Conservation (phyloP, 2,329 filamentous ascomycete genomes). For the Lecanicillium sp. region DNA sequence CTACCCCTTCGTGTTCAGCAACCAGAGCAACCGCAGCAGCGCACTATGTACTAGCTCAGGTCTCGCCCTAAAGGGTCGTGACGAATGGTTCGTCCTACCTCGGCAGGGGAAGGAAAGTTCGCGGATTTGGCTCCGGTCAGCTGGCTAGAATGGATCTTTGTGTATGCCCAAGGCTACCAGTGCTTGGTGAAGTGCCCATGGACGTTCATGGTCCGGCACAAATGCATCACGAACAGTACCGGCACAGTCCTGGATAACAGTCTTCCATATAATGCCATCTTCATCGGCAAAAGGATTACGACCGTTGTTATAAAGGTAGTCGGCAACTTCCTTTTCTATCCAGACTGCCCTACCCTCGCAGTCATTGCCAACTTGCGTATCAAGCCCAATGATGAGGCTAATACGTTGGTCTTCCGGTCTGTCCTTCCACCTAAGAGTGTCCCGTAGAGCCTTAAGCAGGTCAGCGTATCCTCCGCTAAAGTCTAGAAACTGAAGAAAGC, state of each 20-base stretch:
- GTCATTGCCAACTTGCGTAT: neutral
- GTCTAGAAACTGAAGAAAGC: slow-evolving; percentile 19
- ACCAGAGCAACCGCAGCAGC: too few species aligned
- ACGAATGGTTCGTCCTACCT: too few species aligned
- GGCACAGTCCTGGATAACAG: neutral
- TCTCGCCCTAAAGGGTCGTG: too few species aligned
- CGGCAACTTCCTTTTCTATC: neutral
- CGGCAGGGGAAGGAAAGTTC: too few species aligned
- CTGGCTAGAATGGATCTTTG: too few species aligned
- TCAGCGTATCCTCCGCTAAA: neutral
- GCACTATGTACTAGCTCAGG: too few species aligned
- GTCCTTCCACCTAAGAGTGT: neutral
- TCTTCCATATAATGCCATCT: neutral
- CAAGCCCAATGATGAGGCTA: neutral
- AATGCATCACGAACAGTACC: slow-evolving; percentile 1
- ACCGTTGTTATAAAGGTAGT: neutral
- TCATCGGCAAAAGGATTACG: neutral
- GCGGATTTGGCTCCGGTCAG: too few species aligned
- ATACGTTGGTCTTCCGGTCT: neutral
- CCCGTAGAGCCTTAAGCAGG: slow-evolving; percentile 13
- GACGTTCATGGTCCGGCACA: slow-evolving; percentile 1
- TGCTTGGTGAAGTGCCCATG: too few species aligned
- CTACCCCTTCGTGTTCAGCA: too few species aligned
- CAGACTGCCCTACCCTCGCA: neutral
- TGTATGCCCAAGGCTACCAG: too few species aligned